Evolutionary conservation across 2,329 filamentous ascomycete genomes (phyloP), one percentile per base, ranked within the genome.

Genomic region (Laburnicola sp.): DNA sequence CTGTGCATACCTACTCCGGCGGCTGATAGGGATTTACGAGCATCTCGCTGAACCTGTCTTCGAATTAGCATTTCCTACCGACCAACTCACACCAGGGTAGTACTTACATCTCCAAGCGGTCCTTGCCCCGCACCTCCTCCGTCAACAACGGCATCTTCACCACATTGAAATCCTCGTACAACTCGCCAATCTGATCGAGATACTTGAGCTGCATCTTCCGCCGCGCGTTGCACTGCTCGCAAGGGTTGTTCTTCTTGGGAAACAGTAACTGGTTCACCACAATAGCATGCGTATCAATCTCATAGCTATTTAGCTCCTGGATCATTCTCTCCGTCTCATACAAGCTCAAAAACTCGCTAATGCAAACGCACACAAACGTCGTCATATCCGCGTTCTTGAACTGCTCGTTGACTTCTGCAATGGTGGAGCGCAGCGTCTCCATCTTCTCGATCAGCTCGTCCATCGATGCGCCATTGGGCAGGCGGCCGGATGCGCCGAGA

Each of bases 261-360:
- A 96, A 99, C 50, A 99, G 80, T 61, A 99, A 82, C 80, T 99
- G 94, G 76, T 99, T 99, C 67, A 99, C 94, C 39, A 99, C 94
- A 72, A 99, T 97, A 70, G 88, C 86, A 78, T 97, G 94, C 5
- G 93, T 96, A 74, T 99, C 94, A 72, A 99, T 99, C 68, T 87
- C 81, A 77, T 96, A 99, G 72, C 84, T 88, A 41, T 91, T 86
- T 55, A 99, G 81, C 79, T 99, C 94, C 80, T 99, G 94, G 66
- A 99, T 97, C 94, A 99, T 97, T 66, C 94, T 89, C 80, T 99
- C 94, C 56, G 94, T 99, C 82, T 99, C 94, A 78, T 99, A 99
- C 45, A 99, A 82, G 32, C 87, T 92, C 65, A 99, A 76, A 78
- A 99, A 99, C 76, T 99, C 94, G 46, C 94, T 90, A 73, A 99